These are phyloP conservation scores for Populus nigra DNA, from an alignment of 345 rosid genomes.

Conservation along the genomic window DNA sequence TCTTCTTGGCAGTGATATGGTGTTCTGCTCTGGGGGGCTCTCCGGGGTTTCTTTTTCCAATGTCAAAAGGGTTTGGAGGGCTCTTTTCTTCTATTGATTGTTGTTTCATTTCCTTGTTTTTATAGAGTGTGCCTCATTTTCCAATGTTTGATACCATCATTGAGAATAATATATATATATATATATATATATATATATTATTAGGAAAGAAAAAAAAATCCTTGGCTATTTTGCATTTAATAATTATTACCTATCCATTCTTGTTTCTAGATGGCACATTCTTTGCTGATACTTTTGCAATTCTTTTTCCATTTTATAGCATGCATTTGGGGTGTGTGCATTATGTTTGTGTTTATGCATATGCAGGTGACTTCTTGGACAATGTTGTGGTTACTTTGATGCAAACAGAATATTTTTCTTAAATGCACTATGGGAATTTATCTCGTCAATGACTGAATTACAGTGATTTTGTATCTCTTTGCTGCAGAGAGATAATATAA, in stretches of 20 bases:
- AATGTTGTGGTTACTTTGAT: conserved; percentile 1
- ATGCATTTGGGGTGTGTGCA: background rate
- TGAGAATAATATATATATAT: background rate
- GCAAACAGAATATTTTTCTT: conserved; percentile 15
- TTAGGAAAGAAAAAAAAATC: background rate
- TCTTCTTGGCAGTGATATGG: background rate
- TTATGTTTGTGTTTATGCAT: conserved; percentile 11
- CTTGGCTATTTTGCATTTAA: background rate
- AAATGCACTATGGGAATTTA: background rate
- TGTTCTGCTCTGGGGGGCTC: background rate
- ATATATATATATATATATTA: no score
- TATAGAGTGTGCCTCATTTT: background rate
- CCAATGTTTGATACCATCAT: background rate
- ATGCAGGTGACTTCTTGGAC: conserved; percentile 3
- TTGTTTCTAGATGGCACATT: background rate
- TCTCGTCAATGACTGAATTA: conserved; percentile 1
- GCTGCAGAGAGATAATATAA: conserved; percentile 75
- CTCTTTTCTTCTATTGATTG: background rate
- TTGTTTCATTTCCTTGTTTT: background rate
- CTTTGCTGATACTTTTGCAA: background rate
- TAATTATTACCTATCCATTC: no score
- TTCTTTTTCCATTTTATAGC: conserved; percentile 9
- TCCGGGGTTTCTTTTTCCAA: background rate
- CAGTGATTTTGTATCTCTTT: conserved; percentile 12
- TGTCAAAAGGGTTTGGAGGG: background rate